Evolutionary conservation across 768 basidiomycete genomes (phyloP).

Genomic region (Astraeus odoratus): DNA sequence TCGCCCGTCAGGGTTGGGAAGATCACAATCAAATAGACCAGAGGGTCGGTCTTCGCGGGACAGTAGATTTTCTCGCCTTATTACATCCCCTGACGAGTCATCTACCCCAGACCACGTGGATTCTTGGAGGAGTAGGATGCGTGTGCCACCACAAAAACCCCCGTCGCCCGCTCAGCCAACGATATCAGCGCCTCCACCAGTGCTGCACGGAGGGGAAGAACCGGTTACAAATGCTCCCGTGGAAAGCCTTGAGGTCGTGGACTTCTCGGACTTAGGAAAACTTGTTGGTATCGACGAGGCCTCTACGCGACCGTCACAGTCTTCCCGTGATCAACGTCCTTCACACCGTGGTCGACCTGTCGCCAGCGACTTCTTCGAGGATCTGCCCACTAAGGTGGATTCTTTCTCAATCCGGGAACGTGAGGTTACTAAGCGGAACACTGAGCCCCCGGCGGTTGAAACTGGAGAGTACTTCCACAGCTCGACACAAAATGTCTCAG

Average conservation of each 20-base stretch:
- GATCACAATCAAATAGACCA: conserved; percentile 30
- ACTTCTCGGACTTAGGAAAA: conserved; percentile 71
- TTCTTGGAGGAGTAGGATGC: conserved; percentile 60
- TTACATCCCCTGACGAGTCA: conserved; percentile 16
- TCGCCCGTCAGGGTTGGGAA: conserved; percentile 17
- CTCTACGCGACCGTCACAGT: conserved; percentile 12
- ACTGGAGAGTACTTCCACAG: conserved; percentile 1
- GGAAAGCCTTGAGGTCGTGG: conserved; percentile 71
- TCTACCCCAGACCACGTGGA: conserved; percentile 35
- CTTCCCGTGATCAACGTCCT: conserved; percentile 13
- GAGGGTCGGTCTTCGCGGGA: conserved; percentile 18
- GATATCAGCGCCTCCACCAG: conserved; percentile 22
- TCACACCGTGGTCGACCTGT: conserved; percentile 39
- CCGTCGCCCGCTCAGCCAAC: conserved; percentile 24
- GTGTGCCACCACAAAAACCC: conserved; percentile 16
- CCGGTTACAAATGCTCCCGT: conserved; percentile 38
- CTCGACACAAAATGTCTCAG: neutral
- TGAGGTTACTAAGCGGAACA: conserved; percentile 11
- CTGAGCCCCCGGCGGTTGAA: conserved; percentile 11
- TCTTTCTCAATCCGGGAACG: conserved; percentile 43
- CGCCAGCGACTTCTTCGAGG: conserved; percentile 73
- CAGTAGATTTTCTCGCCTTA: conserved; percentile 2
- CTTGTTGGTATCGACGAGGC: conserved; percentile 43
- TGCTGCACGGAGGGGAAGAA: conserved; percentile 29
- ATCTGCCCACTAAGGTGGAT: conserved; percentile 27